Conservation (phyloP, 1,139 yeast species). For the Kurtzmaniella quercitrusa region DNA sequence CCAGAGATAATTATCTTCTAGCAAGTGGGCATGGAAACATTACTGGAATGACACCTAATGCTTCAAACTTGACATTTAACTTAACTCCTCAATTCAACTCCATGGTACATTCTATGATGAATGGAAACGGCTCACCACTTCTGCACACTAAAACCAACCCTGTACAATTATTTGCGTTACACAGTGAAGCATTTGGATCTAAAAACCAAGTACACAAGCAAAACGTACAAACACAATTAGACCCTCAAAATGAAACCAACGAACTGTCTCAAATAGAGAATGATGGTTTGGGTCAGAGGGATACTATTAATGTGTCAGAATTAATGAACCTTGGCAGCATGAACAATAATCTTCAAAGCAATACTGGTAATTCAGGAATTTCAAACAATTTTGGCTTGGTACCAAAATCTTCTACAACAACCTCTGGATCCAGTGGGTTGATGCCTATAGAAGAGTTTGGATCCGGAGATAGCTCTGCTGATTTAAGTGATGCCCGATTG, state of each 20-base stretch:
- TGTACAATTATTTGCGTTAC: conserved; percentile 12
- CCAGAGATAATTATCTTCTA: conserved; percentile 28
- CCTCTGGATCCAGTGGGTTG: not conserved
- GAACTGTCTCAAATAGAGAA: not conserved
- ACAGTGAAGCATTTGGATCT: conserved; percentile 25
- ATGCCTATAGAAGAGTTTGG: not conserved
- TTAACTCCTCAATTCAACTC: conserved; percentile 44
- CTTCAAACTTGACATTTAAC: conserved; percentile 22
- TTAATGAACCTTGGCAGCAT: conserved; percentile 15
- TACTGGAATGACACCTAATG: conserved; percentile 34
- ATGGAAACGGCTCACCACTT: conserved; percentile 30
- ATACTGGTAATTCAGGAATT: not conserved
- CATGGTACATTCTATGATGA: conserved; percentile 40
- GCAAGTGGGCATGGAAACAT: conserved; percentile 11
- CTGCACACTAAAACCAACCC: conserved; percentile 2
- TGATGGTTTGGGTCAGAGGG: conserved; percentile 3
- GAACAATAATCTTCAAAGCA: not conserved
- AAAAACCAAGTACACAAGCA: not conserved
- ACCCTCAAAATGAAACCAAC: not conserved
- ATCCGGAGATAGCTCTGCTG: conserved; percentile 15
- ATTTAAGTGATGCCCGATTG: conserved; percentile 39
- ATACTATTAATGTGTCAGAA: conserved; percentile 19
- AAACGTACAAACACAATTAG: not conserved
- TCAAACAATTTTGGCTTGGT: not conserved
- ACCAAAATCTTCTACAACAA: not conserved